Conservation (phyloP, 768 basidiomycete species). For the Mycena vitilis region DNA sequence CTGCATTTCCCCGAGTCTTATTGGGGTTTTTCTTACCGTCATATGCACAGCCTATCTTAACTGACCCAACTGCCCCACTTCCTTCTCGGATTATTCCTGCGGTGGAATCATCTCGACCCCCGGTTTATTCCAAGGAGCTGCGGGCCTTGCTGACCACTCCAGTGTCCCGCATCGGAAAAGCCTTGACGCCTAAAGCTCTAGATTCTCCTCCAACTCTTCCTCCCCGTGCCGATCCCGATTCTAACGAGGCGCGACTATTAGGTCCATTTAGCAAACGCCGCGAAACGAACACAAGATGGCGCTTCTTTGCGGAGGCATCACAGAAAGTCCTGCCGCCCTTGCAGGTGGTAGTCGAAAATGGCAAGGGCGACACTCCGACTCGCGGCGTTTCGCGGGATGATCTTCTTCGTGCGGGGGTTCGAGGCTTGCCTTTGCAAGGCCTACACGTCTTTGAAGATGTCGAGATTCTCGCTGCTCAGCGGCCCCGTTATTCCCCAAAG, state of each 20-base stretch:
- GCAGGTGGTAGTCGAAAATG: conserved; percentile 50
- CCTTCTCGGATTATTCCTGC: conserved; percentile 63
- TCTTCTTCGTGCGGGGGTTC: conserved; percentile 43
- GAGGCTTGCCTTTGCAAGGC: conserved; percentile 56
- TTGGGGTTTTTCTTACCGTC: background rate
- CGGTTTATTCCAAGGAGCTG: conserved; percentile 73
- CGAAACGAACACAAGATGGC: conserved; percentile 78
- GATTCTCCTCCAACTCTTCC: conserved; percentile 66
- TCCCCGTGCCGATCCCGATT: conserved; percentile 63
- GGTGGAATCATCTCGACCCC: conserved; percentile 68
- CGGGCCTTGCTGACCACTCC: conserved; percentile 68
- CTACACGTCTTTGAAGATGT: conserved; percentile 57
- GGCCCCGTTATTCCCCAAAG: background rate
- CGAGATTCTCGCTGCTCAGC: conserved; percentile 55
- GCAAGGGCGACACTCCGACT: conserved; percentile 14
- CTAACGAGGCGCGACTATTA: conserved; percentile 68
- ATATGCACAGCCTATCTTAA: conserved; percentile 63
- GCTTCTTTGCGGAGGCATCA: conserved; percentile 66
- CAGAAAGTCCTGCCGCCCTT: conserved; percentile 72
- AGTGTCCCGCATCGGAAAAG: conserved; percentile 57
- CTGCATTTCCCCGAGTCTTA: background rate
- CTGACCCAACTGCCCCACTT: conserved; percentile 53
- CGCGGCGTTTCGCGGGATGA: conserved; percentile 25
- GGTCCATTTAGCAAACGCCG: conserved; percentile 80
- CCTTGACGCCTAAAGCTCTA: conserved; percentile 56